A percentile compares a stretch with the other conserved stretches of the same genome.
phyloP scores from a whole-genome alignment of 2,329 filamentous ascomycete genomes.

The Fusarium sacchari region DNA sequence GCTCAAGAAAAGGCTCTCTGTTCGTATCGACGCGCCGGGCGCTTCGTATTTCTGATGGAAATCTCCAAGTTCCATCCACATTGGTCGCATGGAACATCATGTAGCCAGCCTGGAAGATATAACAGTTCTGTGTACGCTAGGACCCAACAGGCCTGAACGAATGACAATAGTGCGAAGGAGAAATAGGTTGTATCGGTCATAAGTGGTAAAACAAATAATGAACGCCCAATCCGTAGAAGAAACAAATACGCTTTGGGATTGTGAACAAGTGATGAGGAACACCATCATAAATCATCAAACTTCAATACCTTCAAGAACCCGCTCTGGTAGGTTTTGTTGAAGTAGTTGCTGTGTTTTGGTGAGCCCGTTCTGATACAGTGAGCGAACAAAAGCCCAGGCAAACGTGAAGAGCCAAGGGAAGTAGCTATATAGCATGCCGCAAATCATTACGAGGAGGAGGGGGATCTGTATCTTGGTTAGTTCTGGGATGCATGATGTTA shows the following conservation, averaged over 20 bases:
- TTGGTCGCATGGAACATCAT: not conserved
- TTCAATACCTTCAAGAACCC: slow-evolving; percentile 44
- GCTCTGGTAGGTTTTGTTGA: slow-evolving; percentile 39
- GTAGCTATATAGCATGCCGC: slow-evolving; percentile 61
- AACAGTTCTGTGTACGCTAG: not conserved
- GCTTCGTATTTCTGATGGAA: not conserved
- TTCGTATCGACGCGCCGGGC: not conserved
- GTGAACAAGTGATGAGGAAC: slow-evolving; percentile 22
- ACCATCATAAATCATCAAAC: slow-evolving; percentile 39
- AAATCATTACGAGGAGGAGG: slow-evolving; percentile 59
- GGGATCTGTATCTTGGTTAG: slow-evolving; percentile 57
- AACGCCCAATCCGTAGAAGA: slow-evolving; percentile 21
- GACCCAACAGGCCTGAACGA: slow-evolving; percentile 4
- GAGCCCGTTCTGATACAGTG: slow-evolving; percentile 46
- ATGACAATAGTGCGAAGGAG: not conserved
- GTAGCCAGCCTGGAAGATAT: not conserved
- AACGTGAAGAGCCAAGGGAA: slow-evolving; percentile 59
- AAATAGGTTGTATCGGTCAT: slow-evolving; percentile 17
- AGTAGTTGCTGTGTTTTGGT: slow-evolving; percentile 43
- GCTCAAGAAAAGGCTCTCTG: not conserved
- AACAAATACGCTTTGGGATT: slow-evolving; percentile 29
- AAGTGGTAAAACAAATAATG: slow-evolving; percentile 14
- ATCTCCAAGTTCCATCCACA: not conserved
- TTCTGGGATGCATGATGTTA: not conserved
- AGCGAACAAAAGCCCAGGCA: slow-evolving; percentile 48